phyloP scores from a whole-genome alignment of 768 basidiomycete genomes.

The Exidia glandulosa region DNA sequence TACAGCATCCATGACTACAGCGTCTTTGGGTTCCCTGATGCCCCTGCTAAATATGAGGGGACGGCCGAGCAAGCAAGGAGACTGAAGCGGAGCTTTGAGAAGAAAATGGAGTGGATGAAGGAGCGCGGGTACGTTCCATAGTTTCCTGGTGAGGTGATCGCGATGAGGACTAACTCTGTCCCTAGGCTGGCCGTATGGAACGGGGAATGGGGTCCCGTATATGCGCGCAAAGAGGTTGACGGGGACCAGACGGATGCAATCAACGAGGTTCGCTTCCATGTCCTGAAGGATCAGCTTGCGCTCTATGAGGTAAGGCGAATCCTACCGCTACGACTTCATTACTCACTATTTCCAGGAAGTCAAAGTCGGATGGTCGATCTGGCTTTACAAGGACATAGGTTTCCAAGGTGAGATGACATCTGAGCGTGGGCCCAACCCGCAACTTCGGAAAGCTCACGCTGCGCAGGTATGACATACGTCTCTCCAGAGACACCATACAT shows the following conservation, averaged over 20 bases:
- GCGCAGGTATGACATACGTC: constrained; percentile 75
- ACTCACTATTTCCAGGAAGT: background rate
- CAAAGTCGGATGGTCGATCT: constrained; percentile 60
- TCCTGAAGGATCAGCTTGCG: constrained; percentile 61
- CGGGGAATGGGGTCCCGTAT: constrained; percentile 79
- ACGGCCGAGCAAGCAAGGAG: constrained; percentile 41
- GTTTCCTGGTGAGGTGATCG: too few species aligned
- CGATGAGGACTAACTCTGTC: background rate
- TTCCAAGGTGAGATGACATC: constrained; percentile 13
- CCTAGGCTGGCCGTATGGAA: constrained; percentile 53
- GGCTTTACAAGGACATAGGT: constrained; percentile 76
- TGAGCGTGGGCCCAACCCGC: background rate
- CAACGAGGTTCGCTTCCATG: constrained; percentile 52
- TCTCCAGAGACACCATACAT: constrained; percentile 62
- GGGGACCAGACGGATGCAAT: constrained; percentile 50
- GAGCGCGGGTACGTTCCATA: constrained; percentile 27
- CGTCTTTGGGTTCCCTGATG: constrained; percentile 57
- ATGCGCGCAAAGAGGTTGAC: constrained; percentile 31
- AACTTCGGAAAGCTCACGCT: constrained; percentile 11
- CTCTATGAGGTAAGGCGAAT: constrained; percentile 48
- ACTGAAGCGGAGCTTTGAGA: constrained; percentile 49
- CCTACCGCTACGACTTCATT: background rate
- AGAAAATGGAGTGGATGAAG: constrained; percentile 73
- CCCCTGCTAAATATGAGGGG: constrained; percentile 43
- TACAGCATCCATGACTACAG: constrained; percentile 76